Base-by-base conservation (phyloP, 768 basidiomycete species). In the Kwoniella bestiolae region DNA sequence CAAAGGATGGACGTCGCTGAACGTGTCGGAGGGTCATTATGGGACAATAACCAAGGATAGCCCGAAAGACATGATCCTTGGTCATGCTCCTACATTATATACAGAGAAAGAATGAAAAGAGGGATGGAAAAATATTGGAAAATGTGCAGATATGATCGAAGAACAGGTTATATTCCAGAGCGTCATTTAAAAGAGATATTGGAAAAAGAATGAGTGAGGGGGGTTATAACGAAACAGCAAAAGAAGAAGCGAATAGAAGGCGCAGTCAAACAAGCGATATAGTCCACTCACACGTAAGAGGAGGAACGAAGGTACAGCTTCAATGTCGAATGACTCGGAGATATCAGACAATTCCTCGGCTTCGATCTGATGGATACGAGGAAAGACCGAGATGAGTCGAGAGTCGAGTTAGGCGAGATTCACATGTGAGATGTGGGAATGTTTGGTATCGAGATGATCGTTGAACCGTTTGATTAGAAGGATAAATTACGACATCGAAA, bases 301-400 rank as follows among this genome's bases (percentile, higher is more conserved):
- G 53, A 97, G 78, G 74, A 93, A 89, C 0, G 88, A 83, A 0
- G 96, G 96, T 11, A 98, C 96, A 21, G 90, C 87, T 71, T 93
- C 88, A 65, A 99, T 87, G 6, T 92, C 89, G 75, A 98, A 98
- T 11, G 91, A 91, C 73, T 96, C 94, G 4, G 92, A 84, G 63
- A 99, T 94, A 52, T 91, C 87, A 1, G 91, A 90, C 25, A 79
- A 72, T 9, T 72, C 46, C 52, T 80, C 79, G 0, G 79, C 79
- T 67, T 80, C 79, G 66, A 80, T 80, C 79, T 80, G 65, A 28
- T 5, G 0, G 50, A 31, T 18, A 41, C 18, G 32, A 29, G 41
- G 47, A 31, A 28, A 21, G 26, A 60, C 21, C 41, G 26, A 32
- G 56, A 41, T n/a, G n/a, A n/a, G n/a, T n/a, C n/a, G n/a, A n/a